Evolutionary conservation across 2,329 filamentous ascomycete genomes (phyloP), one percentile per base, ranked within the genome.

Genomic region (Apiospora pterosperma): DNA sequence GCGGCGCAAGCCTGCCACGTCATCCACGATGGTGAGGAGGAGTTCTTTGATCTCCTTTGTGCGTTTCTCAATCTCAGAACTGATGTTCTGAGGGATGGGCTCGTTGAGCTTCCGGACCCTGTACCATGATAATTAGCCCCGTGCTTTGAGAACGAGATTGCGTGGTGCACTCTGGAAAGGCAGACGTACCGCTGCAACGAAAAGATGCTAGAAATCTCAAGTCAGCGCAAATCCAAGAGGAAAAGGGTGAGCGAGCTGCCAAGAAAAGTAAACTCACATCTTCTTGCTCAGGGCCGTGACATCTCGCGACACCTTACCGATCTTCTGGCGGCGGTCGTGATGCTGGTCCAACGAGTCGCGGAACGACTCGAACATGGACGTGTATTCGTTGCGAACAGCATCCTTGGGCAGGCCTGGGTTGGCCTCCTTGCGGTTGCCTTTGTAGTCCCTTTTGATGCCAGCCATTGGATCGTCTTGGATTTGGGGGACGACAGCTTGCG

Each of bases 271-370:
- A 55, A 69, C 84, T 80, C 78, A 97, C 93, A 98, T 96, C 81
- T 98, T 99, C 84, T 99, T 99, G 79, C 93, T 97, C 63, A 93
- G 83, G 0, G 93, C 93, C 7, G 96, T 99, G 65, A 99, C 92
- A 76, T 99, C 96, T 67, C 95, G 85, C 10, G 92, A 96, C 2
- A 90, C 90, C 81, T 98, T 99, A 74, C 96, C 92, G 70, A 97
- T 88, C 62, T 91, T 88, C 80, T 97, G 94, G 64, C 93, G 87
- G 19, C 96, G 90, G 78, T 98, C 96, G 77, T 99, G 92, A 76
- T 98, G 95, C 78, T 96, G 88, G 74, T 99, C 96, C 34, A 99
- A 84, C 78, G 97, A 94, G 72, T 90, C 85, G 62, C 94, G 90
- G 76, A 98, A 97, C 8, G 77, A 80, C 76, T 92, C 90, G 76